Evolutionary conservation across 2,329 filamentous ascomycete species (phyloP), one percentile per base, ranked within the genome.

Genomic region (Triangularia setosa): DNA sequence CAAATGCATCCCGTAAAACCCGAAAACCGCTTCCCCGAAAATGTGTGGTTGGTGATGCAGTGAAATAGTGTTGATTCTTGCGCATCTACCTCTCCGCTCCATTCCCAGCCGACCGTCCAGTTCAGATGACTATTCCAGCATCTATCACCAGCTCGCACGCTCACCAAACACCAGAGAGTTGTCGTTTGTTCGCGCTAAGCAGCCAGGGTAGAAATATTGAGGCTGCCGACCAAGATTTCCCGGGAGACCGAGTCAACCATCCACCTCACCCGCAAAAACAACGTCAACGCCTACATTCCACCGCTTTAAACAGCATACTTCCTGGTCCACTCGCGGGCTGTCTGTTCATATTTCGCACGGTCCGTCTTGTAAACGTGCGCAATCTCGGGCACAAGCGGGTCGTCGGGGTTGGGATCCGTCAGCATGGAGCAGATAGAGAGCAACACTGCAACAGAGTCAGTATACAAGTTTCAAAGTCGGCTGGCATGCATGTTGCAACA

Each of bases 351-450:
- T 79, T 93, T 87, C 73, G 91, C 88, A 73, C 93, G 91, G 80
- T 99, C 95, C 70, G 94, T 97, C 89, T 99, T 99, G 91, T 99
- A 99, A 77, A 98, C 93, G 77, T 99, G 95, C 74, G 95, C 95
- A 75, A 99, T 99, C 84, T 99, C 95, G 69, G 95, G 95, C 67
- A 99, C 95, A 72, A 99, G 89, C 76, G 95, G 95, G 80, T 99
- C 95, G 79, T 99, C 95, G 70, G 95, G 95, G 86, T 99, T 99
- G 73, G 95, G 95, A 83, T 99, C 95, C 76, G 95, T 99, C 79
- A 99, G 85, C 95, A 99, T 98, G 61, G 95, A 99, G 86, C 95
- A 99, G 84, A 99, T 99, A 65, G 95, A 98, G 70, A 99, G 87
- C 27, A 99, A 86, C 64, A 99, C 95, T 98, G 9, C 21, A 12